phyloP scores from a whole-genome alignment of 176 grass and related monocot species.

The Cenchrus fungigraminus region DNA sequence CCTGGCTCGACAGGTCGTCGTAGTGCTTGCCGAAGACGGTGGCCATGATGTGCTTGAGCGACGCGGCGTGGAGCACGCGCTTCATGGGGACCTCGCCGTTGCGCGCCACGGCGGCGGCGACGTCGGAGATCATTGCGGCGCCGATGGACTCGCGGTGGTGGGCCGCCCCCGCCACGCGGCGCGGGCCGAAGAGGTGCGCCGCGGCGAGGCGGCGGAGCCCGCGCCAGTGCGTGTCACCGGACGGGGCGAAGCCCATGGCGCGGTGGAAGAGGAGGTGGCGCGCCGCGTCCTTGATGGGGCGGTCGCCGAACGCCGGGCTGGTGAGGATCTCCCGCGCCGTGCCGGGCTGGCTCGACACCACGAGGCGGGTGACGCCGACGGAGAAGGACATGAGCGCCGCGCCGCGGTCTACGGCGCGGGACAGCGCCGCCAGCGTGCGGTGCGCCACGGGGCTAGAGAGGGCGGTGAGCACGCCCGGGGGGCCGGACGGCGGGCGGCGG shows the following conservation, averaged over 20 bases:
- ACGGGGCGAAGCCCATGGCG: slow-evolving; percentile 84
- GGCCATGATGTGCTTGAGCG: slow-evolving; percentile 62
- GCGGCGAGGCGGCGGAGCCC: slow-evolving; percentile 54
- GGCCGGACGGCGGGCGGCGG: slow-evolving; percentile 39
- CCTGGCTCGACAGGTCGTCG: slow-evolving; percentile 39
- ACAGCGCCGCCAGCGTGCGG: slow-evolving; percentile 47
- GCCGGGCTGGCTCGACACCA: slow-evolving; percentile 65
- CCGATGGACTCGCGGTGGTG: slow-evolving; percentile 43
- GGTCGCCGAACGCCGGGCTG: slow-evolving; percentile 68
- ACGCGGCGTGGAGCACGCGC: slow-evolving; percentile 55
- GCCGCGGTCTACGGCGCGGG: slow-evolving; percentile 35
- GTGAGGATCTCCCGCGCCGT: slow-evolving; percentile 74
- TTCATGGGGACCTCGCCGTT: slow-evolving; percentile 49
- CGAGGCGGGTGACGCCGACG: slow-evolving; percentile 70
- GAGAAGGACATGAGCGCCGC: slow-evolving; percentile 64
- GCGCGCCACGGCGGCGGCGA: slow-evolving; percentile 40
- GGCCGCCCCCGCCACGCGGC: slow-evolving; percentile 39
- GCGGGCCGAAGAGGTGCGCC: slow-evolving; percentile 61
- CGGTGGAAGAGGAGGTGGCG: slow-evolving; percentile 79
- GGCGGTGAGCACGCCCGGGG: slow-evolving; percentile 36
- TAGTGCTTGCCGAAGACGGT: slow-evolving; percentile 72
- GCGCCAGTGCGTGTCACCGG: slow-evolving; percentile 70
- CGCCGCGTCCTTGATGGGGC: slow-evolving; percentile 78
- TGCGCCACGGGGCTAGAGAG: slow-evolving; percentile 61
- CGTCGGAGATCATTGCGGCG: slow-evolving; percentile 39